Base-by-base conservation (phyloP, 148 eudicot genomes). In the Salicornia ramosissima region DNA sequence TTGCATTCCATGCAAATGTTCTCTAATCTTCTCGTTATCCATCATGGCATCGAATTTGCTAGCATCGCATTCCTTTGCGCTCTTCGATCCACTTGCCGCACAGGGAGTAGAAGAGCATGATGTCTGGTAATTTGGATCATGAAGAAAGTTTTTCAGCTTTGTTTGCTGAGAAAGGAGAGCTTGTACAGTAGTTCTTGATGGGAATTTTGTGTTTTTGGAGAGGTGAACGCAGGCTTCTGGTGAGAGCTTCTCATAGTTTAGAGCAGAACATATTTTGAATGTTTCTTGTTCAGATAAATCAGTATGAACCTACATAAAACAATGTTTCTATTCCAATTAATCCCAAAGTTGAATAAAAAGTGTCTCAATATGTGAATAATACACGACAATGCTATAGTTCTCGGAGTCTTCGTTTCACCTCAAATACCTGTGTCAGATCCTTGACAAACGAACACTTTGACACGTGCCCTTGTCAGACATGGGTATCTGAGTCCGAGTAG, bases 191-290 rank as follows among this genome's bases (percentile, higher is more conserved):
- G 76, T 81, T 71, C 80, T 80, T 42, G 91, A 78, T 19, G 90
- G 90, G 77, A 91, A 85, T 28, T 80, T 85, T 9, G 63, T 39
- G 72, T 91, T 91, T 34, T 74, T 75, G 19, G 90, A 71, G 14
- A 91, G 87, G 57, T 85, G 83, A 68, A 71, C 43, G 45, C 86
- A 76, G 59, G 73, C 77, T 76, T 83, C 89, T 0, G 82, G 66
- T 55, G 92, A 87, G 36, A 91, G 88, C 79, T 91, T 91, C 78
- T 84, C 88, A 31, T 84, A 87, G 65, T 84, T 86, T 51, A 91
- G 65, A 11, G 82, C 85, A 59, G 77, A 68, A 46, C 88, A 87
- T 10, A 91, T 51, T 34, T 68, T 88, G 50, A 74, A 72, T 46
- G 75, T 83, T 52, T 89, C 90, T 64, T 91, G 92, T 57, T 88